A percentile compares a stretch with the other conserved stretches of the same genome.
phyloP scores from a whole-genome alignment of 2,329 filamentous ascomycete species.

The Xylaria sp. region DNA sequence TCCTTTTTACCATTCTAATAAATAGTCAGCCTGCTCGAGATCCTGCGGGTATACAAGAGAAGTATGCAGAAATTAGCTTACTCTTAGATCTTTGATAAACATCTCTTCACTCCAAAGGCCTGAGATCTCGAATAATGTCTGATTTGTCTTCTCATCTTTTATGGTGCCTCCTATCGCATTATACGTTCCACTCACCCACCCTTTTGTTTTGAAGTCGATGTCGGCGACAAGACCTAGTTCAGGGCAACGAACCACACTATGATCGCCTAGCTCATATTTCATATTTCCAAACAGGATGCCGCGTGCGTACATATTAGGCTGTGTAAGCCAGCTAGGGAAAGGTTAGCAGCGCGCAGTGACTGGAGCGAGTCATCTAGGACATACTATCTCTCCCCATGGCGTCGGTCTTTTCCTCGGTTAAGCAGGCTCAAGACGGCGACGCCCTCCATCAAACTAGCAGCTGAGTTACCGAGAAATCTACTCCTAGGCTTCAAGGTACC shows the following conservation, averaged over 20 bases:
- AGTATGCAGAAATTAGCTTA: conserved; percentile 55
- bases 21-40: conserved; percentile 32
- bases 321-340: conserved; percentile 79
- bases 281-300: conserved; percentile 98
- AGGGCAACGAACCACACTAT: conserved; percentile 91
- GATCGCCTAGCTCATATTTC: conserved; percentile 98
- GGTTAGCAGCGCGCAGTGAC: conserved; percentile 23
- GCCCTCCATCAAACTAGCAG: conserved; percentile 98
- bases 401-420: conserved; percentile 75
- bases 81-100: conserved; percentile 85
- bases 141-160: conserved; percentile 86
- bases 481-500: conserved; percentile 94
- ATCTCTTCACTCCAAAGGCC: conserved; percentile 96
- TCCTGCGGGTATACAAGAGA: background rate
- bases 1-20: conserved; percentile 86
- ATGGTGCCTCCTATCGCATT: conserved; percentile 95
- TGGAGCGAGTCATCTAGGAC: conserved; percentile 51
- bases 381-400: conserved; percentile 86
- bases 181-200: conserved; percentile 95
- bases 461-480: conserved; percentile 96
- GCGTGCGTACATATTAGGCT: conserved; percentile 98
- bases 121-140: conserved; percentile 89
- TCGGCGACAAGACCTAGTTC: conserved; percentile 89
- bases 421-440: conserved; percentile 86
- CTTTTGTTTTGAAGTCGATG: conserved; percentile 98